Conservation (phyloP, 2,329 filamentous ascomycete genomes). For the Phyllosticta citriasiana region DNA sequence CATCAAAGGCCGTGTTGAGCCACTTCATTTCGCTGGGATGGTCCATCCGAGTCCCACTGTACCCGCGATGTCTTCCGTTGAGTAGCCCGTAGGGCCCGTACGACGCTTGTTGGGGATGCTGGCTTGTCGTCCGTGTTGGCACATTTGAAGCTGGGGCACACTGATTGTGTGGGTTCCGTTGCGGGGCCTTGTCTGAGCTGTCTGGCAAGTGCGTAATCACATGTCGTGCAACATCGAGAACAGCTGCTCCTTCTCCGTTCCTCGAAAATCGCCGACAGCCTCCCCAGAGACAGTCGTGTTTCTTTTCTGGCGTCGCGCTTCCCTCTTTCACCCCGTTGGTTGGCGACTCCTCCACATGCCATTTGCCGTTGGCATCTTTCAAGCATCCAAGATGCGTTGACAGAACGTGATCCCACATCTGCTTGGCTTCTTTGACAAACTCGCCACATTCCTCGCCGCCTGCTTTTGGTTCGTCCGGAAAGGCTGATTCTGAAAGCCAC, state of each 20-base stretch:
- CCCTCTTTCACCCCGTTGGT: conserved; percentile 27
- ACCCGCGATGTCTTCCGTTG: conserved; percentile 14
- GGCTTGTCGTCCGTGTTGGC: background rate
- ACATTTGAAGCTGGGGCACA: conserved; percentile 32
- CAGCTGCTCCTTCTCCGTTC: conserved; percentile 21
- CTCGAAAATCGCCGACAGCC: conserved; percentile 49
- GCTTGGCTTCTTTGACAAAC: conserved; percentile 53
- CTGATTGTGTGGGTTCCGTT: conserved; percentile 38
- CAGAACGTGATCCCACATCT: conserved; percentile 65
- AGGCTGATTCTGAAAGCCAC: conserved; percentile 40
- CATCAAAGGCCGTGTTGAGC: conserved; percentile 40
- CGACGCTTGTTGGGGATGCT: background rate
- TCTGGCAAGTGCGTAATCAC: conserved; percentile 59
- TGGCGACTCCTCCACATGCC: conserved; percentile 29
- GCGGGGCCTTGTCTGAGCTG: conserved; percentile 25
- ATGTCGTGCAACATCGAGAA: conserved; percentile 49
- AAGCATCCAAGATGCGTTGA: conserved; percentile 50
- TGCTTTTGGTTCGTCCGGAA: conserved; percentile 23
- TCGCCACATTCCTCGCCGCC: conserved; percentile 31
- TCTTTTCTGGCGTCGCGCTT: conserved; percentile 31
- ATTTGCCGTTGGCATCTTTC: conserved; percentile 44
- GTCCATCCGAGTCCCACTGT: conserved; percentile 22
- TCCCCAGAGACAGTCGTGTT: conserved; percentile 56
- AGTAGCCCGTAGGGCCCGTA: background rate
- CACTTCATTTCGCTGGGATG: conserved; percentile 23